A percentile compares a stretch with the other conserved stretches of the same genome.
These are phyloP conservation scores for Lactarius sanguifluus DNA, from an alignment of 768 basidiomycete genomes.

Conservation along the genomic window DNA sequence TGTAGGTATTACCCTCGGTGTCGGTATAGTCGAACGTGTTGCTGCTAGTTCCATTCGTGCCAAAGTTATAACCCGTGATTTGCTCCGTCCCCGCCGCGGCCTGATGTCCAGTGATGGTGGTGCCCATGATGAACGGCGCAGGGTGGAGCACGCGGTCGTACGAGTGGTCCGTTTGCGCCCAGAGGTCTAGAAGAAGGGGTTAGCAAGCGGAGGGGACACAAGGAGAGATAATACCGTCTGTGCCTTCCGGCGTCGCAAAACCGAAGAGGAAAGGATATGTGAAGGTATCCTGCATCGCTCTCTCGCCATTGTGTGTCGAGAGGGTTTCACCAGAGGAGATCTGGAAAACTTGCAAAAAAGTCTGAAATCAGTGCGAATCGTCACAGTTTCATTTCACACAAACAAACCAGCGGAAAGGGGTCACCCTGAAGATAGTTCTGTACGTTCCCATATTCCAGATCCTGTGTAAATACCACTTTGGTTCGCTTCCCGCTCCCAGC, in stretches of 20 bases:
- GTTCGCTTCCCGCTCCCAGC: no score
- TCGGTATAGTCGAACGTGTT: conserved; percentile 68
- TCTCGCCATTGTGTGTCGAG: conserved; percentile 51
- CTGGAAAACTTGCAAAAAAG: conserved; percentile 43
- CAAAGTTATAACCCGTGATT: no score
- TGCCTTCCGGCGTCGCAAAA: not conserved
- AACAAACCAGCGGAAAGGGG: conserved; percentile 37
- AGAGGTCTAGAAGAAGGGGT: conserved; percentile 42
- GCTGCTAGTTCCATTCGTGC: no score
- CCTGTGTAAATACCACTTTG: no score
- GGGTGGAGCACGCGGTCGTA: conserved; percentile 61
- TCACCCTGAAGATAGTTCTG: conserved; percentile 55
- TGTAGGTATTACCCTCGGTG: conserved; percentile 40
- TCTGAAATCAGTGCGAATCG: not conserved
- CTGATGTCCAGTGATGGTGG: conserved; percentile 60
- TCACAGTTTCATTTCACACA: not conserved
- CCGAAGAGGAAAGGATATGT: conserved; percentile 45
- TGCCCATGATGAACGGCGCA: conserved; percentile 56
- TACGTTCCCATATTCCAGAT: conserved; percentile 42
- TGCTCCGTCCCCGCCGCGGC: conserved; percentile 55
- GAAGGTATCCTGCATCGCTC: conserved; percentile 50
- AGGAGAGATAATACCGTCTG: no score
- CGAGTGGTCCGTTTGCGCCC: no score
- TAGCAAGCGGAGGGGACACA: not conserved
- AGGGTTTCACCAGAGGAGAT: conserved; percentile 46